Evolutionary conservation across 1,139 yeast genomes (phyloP), one percentile per base, ranked within the genome.

Genomic region (Sugiyamaella novakii): DNA sequence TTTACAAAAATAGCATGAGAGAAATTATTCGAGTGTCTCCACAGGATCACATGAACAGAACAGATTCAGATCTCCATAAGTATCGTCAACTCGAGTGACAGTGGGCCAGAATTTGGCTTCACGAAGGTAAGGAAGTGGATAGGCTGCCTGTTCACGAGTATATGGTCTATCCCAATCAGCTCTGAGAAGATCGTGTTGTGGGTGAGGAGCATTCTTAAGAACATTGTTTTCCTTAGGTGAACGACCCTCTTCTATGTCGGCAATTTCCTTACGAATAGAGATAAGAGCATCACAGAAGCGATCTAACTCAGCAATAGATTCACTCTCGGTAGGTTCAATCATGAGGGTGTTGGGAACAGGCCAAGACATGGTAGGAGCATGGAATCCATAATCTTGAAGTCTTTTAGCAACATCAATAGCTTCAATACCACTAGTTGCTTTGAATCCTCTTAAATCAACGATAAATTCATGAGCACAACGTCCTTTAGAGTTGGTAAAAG

Each of bases 291-390:
- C 92, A 54, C 89, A 83, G 70, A 92, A 92, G 62, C 97, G 79
- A 70, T 92, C 94, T 59, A 92, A 76, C 72, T 92, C 98, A 49
- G 76, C 86, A 63, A 85, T 72, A 64, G 88, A 83, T 72, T 92
- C 98, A 18, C 94, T 84, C 71, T 92, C 98, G 3, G 98, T 92
- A 52, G 98, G 98, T 72, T 92, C 98, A 58, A 92, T 83, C 98
- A 92, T 92, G 60, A 92, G 77, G 2, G 98, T 92, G 54, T 95
- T 95, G 10, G 97, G 91, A 47, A 92, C 96, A 18, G 98, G 98
- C 87, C 94, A 92, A 1, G 98, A 92, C 88, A 92, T 83, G 43
- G 98, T 92, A 58, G 98, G 98, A 0, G 97, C 97, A 69, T 92
- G 98, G 83, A 92, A 92, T 1, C 98, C 97, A 66, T 91, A 92